phyloP scores from a whole-genome alignment of 306 rosid species.

The Cucurbita argyrosperma region DNA sequence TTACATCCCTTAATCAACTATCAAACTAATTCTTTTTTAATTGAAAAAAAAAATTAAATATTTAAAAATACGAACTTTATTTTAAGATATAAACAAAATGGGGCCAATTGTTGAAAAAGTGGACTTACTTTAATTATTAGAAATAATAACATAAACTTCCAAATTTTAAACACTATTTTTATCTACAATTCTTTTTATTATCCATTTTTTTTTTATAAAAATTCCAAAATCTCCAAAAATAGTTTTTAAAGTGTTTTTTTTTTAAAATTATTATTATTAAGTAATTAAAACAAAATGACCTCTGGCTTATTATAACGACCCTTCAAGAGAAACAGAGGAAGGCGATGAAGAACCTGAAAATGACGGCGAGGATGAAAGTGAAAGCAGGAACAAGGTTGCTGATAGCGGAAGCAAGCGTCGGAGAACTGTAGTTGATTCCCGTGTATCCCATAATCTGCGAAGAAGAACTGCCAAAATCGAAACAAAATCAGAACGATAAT shows the following conservation, averaged over 20 bases:
- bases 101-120: neutral
- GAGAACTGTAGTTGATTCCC: slow-evolving; percentile 75
- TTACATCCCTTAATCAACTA: too few species aligned
- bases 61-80: too few species aligned
- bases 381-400: slow-evolving; percentile 96
- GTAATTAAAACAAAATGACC: neutral
- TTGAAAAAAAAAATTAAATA: too few species aligned
- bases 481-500: neutral
- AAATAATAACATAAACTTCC: neutral
- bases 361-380: slow-evolving; percentile 78
- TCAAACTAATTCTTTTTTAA: too few species aligned
- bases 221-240: too few species aligned
- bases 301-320: neutral
- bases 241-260: too few species aligned
- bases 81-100: neutral
- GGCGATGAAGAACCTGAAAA: slow-evolving; percentile 42
- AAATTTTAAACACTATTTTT: neutral
- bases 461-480: slow-evolving; percentile 28
- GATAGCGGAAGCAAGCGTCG: slow-evolving; percentile 81
- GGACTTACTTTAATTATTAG: neutral
- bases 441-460: slow-evolving; percentile 87
- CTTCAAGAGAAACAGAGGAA: neutral
- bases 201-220: too few species aligned
- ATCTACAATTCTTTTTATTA: too few species aligned
- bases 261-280: too few species aligned